These are phyloP conservation scores for Phytophthora boehmeriae DNA, from an alignment of 352 stramenopile species.

Conservation along the genomic window DNA sequence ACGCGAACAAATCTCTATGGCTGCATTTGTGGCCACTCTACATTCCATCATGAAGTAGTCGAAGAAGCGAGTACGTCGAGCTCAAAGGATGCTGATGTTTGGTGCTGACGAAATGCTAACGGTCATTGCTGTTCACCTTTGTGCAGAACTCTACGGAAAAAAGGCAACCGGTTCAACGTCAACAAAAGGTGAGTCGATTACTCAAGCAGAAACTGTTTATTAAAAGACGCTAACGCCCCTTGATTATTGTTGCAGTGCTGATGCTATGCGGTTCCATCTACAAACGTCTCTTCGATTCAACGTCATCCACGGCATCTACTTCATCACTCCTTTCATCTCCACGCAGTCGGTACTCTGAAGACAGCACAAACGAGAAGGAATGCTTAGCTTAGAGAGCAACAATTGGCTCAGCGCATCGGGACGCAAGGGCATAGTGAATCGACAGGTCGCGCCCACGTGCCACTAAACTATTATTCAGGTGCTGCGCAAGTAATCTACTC, in stretches of 20 bases:
- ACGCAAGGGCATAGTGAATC: conserved; percentile 26
- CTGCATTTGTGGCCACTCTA: conserved; percentile 78
- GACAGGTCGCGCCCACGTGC: conserved; percentile 21
- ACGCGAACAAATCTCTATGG: conserved; percentile 35
- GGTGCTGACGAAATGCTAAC: conserved; percentile 9
- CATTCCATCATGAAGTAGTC: conserved; percentile 75
- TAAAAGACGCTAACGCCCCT: conserved; percentile 10
- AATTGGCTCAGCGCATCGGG: conserved; percentile 27
- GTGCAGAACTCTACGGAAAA: conserved; percentile 70
- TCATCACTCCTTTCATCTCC: conserved; percentile 54
- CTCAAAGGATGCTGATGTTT: background rate
- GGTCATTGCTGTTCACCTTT: background rate
- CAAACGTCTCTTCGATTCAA: conserved; percentile 73
- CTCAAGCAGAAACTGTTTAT: background rate
- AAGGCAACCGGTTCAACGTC: conserved; percentile 59
- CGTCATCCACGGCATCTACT: conserved; percentile 43
- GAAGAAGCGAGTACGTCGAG: conserved; percentile 70
- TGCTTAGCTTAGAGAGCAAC: conserved; percentile 48
- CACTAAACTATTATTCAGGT: conserved; percentile 44
- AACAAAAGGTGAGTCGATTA: conserved; percentile 50
- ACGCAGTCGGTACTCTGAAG: conserved; percentile 54
- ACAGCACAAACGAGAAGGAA: conserved; percentile 55
- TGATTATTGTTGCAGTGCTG: conserved; percentile 39
- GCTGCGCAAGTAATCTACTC: conserved; percentile 39
- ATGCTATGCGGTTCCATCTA: conserved; percentile 79